Percentiles rank a stretch among this genome's conserved stretches.
phyloP scores from a whole-genome alignment of 73 alveolate species.

The Breviolum minutum region DNA sequence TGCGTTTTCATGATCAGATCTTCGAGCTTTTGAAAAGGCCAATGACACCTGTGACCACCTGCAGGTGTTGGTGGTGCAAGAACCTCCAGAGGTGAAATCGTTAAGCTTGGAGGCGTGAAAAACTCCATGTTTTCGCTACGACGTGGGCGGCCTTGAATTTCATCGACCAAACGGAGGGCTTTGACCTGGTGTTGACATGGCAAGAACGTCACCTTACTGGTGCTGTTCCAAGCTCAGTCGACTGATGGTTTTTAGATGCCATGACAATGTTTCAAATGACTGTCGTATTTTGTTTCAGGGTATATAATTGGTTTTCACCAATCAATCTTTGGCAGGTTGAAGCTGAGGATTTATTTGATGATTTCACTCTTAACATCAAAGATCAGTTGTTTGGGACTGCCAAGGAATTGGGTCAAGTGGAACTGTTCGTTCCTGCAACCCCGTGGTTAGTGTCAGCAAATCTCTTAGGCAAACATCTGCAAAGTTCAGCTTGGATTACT shows the following conservation, averaged over 20 bases:
- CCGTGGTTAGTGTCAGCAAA: conserved; percentile 62
- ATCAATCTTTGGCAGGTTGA: too few species aligned
- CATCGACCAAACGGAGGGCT: conserved; percentile 12
- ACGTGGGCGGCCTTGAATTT: too few species aligned
- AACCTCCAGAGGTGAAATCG: conserved; percentile 63
- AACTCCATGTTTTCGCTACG: too few species aligned
- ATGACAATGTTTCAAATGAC: too few species aligned
- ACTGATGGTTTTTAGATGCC: too few species aligned
- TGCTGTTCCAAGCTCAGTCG: neutral
- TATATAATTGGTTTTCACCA: too few species aligned
- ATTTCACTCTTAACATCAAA: neutral
- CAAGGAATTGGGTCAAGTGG: conserved; percentile 18
- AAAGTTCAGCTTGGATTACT: neutral
- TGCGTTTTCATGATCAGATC: neutral
- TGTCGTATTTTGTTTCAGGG: too few species aligned
- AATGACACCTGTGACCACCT: neutral
- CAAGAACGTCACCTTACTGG: conserved; percentile 25
- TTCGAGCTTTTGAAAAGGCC: neutral
- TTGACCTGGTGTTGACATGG: conserved; percentile 68
- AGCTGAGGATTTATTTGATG: neutral
- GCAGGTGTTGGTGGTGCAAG: conserved; percentile 73
- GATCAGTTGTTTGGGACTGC: neutral
- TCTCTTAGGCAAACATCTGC: neutral
- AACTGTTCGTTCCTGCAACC: conserved; percentile 69
- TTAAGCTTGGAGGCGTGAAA: conserved; percentile 31